Evolutionary conservation across 2,329 filamentous ascomycete species (phyloP), one percentile per base, ranked within the genome.

Genomic region (Didymosphaeria variabile): DNA sequence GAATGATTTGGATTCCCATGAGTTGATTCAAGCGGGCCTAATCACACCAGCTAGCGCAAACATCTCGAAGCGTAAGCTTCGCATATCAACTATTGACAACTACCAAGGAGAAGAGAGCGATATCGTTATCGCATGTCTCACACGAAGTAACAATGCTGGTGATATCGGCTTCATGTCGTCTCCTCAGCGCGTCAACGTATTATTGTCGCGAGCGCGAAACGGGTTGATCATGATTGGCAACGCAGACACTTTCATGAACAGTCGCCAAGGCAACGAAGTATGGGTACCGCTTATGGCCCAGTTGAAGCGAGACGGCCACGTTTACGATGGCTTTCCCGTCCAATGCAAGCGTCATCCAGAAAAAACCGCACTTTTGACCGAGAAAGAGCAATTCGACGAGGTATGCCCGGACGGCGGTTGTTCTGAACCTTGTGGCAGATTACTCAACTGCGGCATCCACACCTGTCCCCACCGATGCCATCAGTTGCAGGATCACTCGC

Each of bases 61-160:
- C 4, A 73, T 85, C 0, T 73, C 81, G 0, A 90, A 87, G 62
- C 80, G 79, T 0, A 80, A 72, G 0, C 79, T 93, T 17, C 81
- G 84, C 0, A 80, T 93, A 0, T 91, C 90, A 0, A 92, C 90
- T 0, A 90, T 93, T 55, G 90, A 93, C 63, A 93, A 93, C 62
- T 94, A 91, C 59, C 91, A 93, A 72, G 90, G 91, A 1, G 91
- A 93, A 69, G 91, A 94, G 65, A 88, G 86, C 40, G 87, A 93
- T 1, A 89, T 94, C 17, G 88, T 93, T 0, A 84, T 94, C 8
- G 86, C 81, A 0, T 90, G 88, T 0, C 74, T 93, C 12, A 91
- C 89, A 0, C 80, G 91, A 5, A 90, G 90, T 72, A 93, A 93
- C 63, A 59, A 68, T 0, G 69, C 71, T 0, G 84, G 86, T 0